Base-by-base conservation (phyloP, 129 eudicot species). In the Oenanthe sinensis region DNA sequence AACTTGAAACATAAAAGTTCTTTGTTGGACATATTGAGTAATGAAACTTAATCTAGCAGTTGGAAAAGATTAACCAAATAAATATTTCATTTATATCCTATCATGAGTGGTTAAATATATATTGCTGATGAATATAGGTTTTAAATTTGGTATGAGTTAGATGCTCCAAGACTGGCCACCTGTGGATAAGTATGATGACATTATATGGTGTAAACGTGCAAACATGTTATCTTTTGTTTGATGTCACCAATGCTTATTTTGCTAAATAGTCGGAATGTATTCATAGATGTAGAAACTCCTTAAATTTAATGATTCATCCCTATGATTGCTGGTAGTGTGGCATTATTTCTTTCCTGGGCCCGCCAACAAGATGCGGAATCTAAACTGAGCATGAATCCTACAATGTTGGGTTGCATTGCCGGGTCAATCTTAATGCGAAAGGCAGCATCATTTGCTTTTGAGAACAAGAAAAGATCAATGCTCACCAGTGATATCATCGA, bases 291-390 rank as follows among this genome's bases (percentile, higher is more conserved):
- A 26, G 72, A 67, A 14, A 67, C 43, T 26, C 72, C 40, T 30
- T 67, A 33, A 15, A 33, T 30, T 13, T 45, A 11, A 22, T 39
- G 8, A 11, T 13, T 45, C n/a, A 20, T 9, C 55, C 11, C 50
- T 78, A 40, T 67, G 76, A 68, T 15, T 83, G 37, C 46, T 45
- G 65, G 46, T 91, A 95, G 99, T 81, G 97, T 92, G 77, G 99
- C 97, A 48, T 91, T 96, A 22, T 96, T 86, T 78, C 74, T 90
- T 40, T 85, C 97, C 6, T 96, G 99, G 99, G 99, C 97, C 28
- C 91, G 97, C 16, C 85, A 90, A 42, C 45, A 30, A 81, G 85
- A 85, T 73, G 83, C 68, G 71, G 76, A 88, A 84, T 86, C 75
- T 63, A 87, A 82, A 28, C 14, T 40, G 24, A 26, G 60, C 52